These are phyloP conservation scores for cucumber (Cucumis sativus) DNA, from an alignment of 306 rosid species.

Conservation along the genomic window Cucumber_9930_V3 NC_026657.2:16708501-16709000, in stretches of 20 bases:
- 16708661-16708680: conserved; percentile 84
- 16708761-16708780: neutral
- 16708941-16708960: neutral
- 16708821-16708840: neutral
- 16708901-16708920: neutral
- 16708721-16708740: neutral
- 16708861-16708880: neutral
- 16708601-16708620: conserved; percentile 51
- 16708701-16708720: conserved; percentile 44
- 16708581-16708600: conserved; percentile 80
- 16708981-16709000: neutral
- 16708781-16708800: neutral
- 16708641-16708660: conserved; percentile 62
- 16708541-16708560: conserved; percentile 79
- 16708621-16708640: conserved; percentile 61
- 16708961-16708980: neutral
- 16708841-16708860: neutral
- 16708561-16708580: conserved; percentile 87
- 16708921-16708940: neutral
- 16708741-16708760: neutral
- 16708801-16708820: neutral
- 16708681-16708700: conserved; percentile 52
- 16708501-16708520: neutral
- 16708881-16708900: neutral
- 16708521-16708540: neutral